These are phyloP conservation scores for Aspergillus haitiensis DNA, from an alignment of 495 filamentous ascomycete genomes.

Conservation along the genomic window DNA sequence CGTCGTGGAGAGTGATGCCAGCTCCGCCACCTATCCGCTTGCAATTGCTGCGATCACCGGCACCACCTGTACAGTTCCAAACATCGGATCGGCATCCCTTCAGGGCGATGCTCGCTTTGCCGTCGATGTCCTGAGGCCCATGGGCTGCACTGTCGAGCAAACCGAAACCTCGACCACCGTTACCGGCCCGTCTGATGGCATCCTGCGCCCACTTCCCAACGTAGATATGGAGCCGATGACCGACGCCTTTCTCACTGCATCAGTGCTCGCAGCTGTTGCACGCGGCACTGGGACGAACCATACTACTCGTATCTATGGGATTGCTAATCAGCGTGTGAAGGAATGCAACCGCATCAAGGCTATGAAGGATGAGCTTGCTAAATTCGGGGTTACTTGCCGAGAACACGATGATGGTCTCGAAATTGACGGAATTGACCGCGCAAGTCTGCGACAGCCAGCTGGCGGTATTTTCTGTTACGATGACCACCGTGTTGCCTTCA, in stretches of 20 bases:
- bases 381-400: conserved; percentile 85
- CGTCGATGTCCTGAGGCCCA: conserved; percentile 82
- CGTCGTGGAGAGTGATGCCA: conserved; percentile 93
- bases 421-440: conserved; percentile 67
- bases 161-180: conserved; percentile 87
- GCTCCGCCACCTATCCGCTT: conserved; percentile 94
- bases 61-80: conserved; percentile 91
- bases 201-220: conserved; percentile 66
- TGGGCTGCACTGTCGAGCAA: conserved; percentile 91
- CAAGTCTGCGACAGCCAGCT: conserved; percentile 58
- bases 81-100: conserved; percentile 87
- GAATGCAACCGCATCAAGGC: conserved; percentile 96
- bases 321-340: conserved; percentile 98
- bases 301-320: conserved; percentile 84
- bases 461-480: conserved; percentile 90
- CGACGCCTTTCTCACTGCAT: conserved; percentile 94
- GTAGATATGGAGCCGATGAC: conserved; percentile 99
- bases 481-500: conserved; percentile 98
- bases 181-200: conserved; percentile 74
- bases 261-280: conserved; percentile 90
- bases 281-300: conserved; percentile 52
- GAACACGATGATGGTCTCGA: conserved; percentile 93
- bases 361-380: conserved; percentile 95
- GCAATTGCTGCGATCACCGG: conserved; percentile 94
- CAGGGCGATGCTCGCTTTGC: conserved; percentile 97